Evolutionary conservation across 208 protist species (phyloP), one percentile per base, ranked within the genome.

Genomic region (Strigomonas galati): DNA sequence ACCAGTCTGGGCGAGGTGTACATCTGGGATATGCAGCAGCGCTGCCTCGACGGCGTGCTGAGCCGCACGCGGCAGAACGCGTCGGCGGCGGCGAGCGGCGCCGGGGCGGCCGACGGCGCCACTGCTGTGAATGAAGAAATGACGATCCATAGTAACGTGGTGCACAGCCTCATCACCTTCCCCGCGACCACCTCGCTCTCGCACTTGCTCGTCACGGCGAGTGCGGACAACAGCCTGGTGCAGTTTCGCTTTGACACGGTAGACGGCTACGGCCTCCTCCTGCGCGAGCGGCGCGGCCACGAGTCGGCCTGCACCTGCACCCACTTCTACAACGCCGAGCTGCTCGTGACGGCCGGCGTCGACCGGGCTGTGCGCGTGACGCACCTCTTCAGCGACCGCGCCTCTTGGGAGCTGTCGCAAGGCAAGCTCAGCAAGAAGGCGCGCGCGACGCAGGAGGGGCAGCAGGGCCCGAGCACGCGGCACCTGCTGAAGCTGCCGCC

Each of bases 221-320:
- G 88, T 35, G 85, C 78, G 15, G 92, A 97, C 72, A 97, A 97
- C 78, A 76, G 85, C 19, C 62, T 97, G 14, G 70, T 88, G 73
- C 86, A 94, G 63, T 97, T 94, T 76, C 84, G 87, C 67, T 94
- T 97, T 74, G 89, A 96, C 77, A 96, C 88, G 0, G 84, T 95
- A 14, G 88, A 95, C 54, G 87, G 87, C 15, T 73, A 85, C 30
- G 88, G 89, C 1, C 56, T 85, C 32, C 58, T 96, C 24, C 74
- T 94, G 59, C 85, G 90, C 19, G 87, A 95, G 77, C 87, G 92
- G 24, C 84, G 89, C 43, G 92, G 92, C 15, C 92, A 97, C 72
- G 85, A 87, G 74, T 77, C 78, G 23, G 78, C 81, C 65, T 94
- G 86, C 73, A 94, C 86, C 23, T 65, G 62, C 21, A 85, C 87